Evolutionary conservation across 2,329 filamentous ascomycete genomes (phyloP).

Genomic region (Fusarium annulatum): DNA sequence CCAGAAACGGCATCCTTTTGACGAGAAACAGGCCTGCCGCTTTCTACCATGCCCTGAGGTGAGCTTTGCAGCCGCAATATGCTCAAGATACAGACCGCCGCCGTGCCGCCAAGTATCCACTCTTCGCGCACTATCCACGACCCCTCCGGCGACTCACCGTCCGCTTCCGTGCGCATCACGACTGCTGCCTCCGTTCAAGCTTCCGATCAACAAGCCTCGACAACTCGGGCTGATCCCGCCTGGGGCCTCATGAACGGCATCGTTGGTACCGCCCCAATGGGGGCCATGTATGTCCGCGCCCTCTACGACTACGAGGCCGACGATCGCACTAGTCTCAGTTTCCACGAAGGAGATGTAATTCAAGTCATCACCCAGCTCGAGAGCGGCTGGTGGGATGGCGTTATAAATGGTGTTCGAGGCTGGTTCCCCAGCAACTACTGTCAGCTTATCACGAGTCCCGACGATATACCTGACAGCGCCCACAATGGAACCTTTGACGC

Average conservation of each 20-base stretch:
- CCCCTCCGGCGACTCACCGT: slow-evolving; percentile 46
- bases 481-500: slow-evolving; percentile 66
- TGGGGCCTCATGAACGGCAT: slow-evolving; percentile 68
- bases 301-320: slow-evolving; percentile 98
- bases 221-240: slow-evolving; percentile 44
- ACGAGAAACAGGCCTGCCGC: slow-evolving; percentile 47
- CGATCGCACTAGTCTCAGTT: slow-evolving; percentile 95
- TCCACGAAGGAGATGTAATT: slow-evolving; percentile 96
- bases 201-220: slow-evolving; percentile 40
- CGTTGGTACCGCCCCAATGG: slow-evolving; percentile 67
- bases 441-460: slow-evolving; percentile 80
- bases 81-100: slow-evolving; percentile 48
- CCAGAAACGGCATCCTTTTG: slow-evolving; percentile 35
- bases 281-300: slow-evolving; percentile 90
- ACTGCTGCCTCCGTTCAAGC: slow-evolving; percentile 41
- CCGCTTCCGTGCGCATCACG: slow-evolving; percentile 45
- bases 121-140: slow-evolving; percentile 47
- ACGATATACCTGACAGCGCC: slow-evolving; percentile 74
- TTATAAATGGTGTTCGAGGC: slow-evolving; percentile 94
- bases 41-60: slow-evolving; percentile 51
- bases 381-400: slow-evolving; percentile 99
- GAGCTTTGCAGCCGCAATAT: slow-evolving; percentile 47
- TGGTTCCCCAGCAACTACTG: slow-evolving; percentile 99
- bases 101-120: slow-evolving; percentile 48
- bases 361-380: slow-evolving; percentile 98